phyloP scores from a whole-genome alignment of 306 rosid species.

The Lithocarpus polystachyus region DNA sequence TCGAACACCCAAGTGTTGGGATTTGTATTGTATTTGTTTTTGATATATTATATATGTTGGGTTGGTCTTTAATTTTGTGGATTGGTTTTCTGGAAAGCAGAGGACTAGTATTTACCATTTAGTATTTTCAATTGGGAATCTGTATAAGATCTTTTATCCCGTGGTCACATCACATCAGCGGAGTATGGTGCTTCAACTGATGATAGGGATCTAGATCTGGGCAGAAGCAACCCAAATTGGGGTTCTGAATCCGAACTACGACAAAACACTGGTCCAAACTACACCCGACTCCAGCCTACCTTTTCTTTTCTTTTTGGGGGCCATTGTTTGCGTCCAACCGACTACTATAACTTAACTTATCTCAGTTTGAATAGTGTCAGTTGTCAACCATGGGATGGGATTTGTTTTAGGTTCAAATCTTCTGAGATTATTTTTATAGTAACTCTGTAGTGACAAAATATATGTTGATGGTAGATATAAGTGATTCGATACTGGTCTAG shows the following conservation, averaged over 20 bases:
- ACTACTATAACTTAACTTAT: background rate
- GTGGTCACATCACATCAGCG: background rate
- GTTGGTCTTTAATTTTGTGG: background rate
- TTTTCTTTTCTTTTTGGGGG: background rate
- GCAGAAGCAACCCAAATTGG: background rate
- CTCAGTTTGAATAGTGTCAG: too few relatives aligned
- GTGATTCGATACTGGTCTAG: too few relatives aligned
- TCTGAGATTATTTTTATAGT: too few relatives aligned
- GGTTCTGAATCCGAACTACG: background rate
- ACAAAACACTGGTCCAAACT: background rate
- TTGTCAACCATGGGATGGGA: too few relatives aligned
- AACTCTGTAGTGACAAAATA: too few relatives aligned
- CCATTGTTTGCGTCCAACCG: background rate
- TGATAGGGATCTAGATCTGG: background rate
- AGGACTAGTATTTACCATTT: background rate
- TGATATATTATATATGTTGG: background rate
- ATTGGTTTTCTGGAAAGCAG: background rate
- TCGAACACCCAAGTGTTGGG: background rate
- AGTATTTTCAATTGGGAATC: too few relatives aligned
- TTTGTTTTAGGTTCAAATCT: too few relatives aligned
- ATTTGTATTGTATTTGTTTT: background rate
- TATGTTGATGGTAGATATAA: too few relatives aligned
- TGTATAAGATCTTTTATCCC: background rate
- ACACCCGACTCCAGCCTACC: background rate
- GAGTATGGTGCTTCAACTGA: background rate